Base-by-base conservation (phyloP, 1,139 yeast species). In the Candida pseudoviswanathii region DNA sequence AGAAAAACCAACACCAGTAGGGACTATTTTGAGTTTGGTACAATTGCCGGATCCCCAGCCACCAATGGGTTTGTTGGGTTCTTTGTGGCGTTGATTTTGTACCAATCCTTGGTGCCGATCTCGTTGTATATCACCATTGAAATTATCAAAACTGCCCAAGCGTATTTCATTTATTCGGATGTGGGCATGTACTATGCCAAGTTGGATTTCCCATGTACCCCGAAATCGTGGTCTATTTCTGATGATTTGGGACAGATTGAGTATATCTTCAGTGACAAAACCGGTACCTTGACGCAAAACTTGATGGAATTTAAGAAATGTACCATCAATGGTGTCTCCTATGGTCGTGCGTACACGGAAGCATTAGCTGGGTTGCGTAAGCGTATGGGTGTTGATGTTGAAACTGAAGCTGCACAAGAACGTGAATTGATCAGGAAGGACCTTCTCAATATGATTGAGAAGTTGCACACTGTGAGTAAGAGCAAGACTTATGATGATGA, bases 211-310 rank as follows among this genome's bases (percentile, higher is more conserved):
- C 85, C 85, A 0, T 81, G 86, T 61, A 78, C 80, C 2, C 86
- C 86, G 0, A 80, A 81, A 57, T 75, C 84, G 1, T 81, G 86
- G 86, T 77, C 78, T 49, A 81, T 81, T 45, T 80, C 85, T 10
- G 86, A 81, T 65, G 86, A 81, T 61, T 70, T 81, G 57, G 86
- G 86, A n/a, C 86, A 81, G 62, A 80, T 81, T 51, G 85, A 81
- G 60, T 81, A 81, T 58, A 73, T 81, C 44, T 81, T 81, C 62
- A 78, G 84, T 68, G 86, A 81, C 63, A 81, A 81, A 55, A 81
- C 86, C 0, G 86, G 86, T 34, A 81, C 86, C 0, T 68, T 81
- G 51, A 81, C 86, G 2, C 85, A 81, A 59, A 81, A 81, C 57
- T 68, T 81, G 44, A 81, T 81, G 86, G 85, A 81, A 58, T 81